Percentiles rank a stretch among this genome's conserved stretches.
These are phyloP conservation scores for Cordyceps javanica DNA, from an alignment of 2,329 filamentous ascomycete species.

Conservation along the genomic window DNA sequence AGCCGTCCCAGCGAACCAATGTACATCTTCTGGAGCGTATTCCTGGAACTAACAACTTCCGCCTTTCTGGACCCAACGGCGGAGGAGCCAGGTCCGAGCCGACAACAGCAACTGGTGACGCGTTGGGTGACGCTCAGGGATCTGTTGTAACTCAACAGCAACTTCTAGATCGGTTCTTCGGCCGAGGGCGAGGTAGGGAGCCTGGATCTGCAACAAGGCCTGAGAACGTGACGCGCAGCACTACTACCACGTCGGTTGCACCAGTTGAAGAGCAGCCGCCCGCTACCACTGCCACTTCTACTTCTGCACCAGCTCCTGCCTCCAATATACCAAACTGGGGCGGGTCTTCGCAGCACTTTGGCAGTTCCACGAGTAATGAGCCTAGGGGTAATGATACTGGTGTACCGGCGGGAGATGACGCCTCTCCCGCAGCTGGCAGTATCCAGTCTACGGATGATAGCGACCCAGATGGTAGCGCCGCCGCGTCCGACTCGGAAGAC, in stretches of 20 bases:
- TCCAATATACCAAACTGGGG: slow-evolving; percentile 45
- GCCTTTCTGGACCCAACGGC: neutral
- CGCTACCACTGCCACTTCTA: slow-evolving; percentile 39
- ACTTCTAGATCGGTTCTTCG: neutral
- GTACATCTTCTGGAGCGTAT: slow-evolving; percentile 3
- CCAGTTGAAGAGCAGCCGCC: slow-evolving; percentile 4
- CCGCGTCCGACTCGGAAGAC: slow-evolving; percentile 11
- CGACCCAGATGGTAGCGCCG: neutral
- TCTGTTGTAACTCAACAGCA: neutral
- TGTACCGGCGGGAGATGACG: neutral
- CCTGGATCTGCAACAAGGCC: neutral
- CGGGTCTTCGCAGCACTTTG: slow-evolving; percentile 43
- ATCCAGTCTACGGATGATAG: neutral
- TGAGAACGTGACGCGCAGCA: slow-evolving; percentile 1
- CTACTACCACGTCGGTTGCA: neutral
- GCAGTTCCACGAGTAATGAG: slow-evolving; percentile 22
- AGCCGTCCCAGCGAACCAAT: slow-evolving; percentile 35
- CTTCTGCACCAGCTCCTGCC: slow-evolving; percentile 40
- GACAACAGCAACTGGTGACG: neutral
- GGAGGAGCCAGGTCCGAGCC: neutral
- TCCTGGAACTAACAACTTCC: slow-evolving; percentile 4
- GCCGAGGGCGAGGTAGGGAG: slow-evolving; percentile 13
- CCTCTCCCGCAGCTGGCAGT: neutral
- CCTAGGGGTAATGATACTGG: neutral
- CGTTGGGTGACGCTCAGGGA: neutral